Conservation (phyloP, 192 early-diverging fungal species). For the Backusella morwellensis region DNA sequence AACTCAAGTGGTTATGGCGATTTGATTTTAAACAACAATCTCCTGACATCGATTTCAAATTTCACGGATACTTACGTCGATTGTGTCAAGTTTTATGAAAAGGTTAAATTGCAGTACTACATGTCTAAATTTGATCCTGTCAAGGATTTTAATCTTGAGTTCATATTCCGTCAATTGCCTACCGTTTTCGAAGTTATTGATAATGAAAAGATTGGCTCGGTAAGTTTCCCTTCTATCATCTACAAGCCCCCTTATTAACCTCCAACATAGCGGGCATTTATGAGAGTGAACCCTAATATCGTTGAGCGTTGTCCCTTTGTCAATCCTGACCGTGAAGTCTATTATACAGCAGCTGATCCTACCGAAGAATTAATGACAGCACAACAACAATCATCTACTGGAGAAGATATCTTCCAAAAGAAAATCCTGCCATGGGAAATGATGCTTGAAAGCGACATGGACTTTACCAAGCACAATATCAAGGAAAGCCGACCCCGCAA, state of each 20-base stretch:
- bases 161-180: slow-evolving; percentile 47
- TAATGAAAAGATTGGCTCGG: slow-evolving; percentile 50
- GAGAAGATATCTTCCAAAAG: slow-evolving; percentile 44
- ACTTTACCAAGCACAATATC: slow-evolving; percentile 39
- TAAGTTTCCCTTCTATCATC: slow-evolving; percentile 8
- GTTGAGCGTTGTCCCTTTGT: slow-evolving; percentile 16
- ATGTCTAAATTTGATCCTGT: slow-evolving; percentile 46
- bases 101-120: slow-evolving; percentile 43
- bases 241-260: background rate
- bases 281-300: slow-evolving; percentile 18
- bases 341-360: slow-evolving; percentile 28
- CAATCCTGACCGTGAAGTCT: slow-evolving; percentile 11
- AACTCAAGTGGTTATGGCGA: background rate
- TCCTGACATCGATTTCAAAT: slow-evolving; percentile 19
- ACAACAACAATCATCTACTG: background rate
- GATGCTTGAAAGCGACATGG: slow-evolving; percentile 49
- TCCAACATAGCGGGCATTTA: slow-evolving; percentile 21
- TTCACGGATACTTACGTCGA: slow-evolving; percentile 44
- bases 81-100: slow-evolving; percentile 40
- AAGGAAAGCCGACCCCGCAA: slow-evolving; percentile 37
- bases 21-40: slow-evolving; percentile 4
- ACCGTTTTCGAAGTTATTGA: slow-evolving; percentile 37
- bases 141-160: slow-evolving; percentile 51
- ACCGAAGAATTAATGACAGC: slow-evolving; percentile 10
- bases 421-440: slow-evolving; percentile 67